These are phyloP conservation scores for Blepharisma undulans DNA, from an alignment of 169 alveolate genomes.

Conservation along the genomic window DNA sequence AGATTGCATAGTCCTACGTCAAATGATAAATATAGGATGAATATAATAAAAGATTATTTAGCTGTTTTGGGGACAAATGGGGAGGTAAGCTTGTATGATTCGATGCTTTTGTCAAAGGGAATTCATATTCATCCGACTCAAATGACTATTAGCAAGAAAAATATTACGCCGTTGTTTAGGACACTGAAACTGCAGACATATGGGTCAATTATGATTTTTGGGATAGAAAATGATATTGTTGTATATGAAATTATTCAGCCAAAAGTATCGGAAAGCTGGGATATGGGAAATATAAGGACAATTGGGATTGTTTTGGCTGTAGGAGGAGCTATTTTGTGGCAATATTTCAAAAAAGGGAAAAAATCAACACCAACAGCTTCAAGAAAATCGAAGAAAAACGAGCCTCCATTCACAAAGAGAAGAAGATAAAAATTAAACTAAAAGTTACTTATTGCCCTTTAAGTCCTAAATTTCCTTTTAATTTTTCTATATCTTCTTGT, in stretches of 20 bases:
- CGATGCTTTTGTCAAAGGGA: neutral
- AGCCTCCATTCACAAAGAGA: neutral
- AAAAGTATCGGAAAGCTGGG: neutral
- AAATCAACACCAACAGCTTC: neutral
- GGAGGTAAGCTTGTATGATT: neutral
- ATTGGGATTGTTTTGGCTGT: conserved; percentile 18
- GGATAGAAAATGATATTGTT: neutral
- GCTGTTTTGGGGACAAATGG: neutral
- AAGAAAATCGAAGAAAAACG: neutral
- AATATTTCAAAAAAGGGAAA: neutral
- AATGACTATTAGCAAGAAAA: neutral
- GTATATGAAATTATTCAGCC: neutral
- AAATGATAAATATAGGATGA: neutral
- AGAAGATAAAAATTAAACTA: neutral
- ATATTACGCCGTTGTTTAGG: neutral
- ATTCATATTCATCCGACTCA: neutral
- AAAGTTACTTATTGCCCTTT: neutral
- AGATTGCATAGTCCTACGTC: neutral
- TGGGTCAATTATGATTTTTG: neutral
- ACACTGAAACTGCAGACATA: neutral
- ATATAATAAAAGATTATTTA: neutral
- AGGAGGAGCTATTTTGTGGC: conserved; percentile 34
- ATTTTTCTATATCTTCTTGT: neutral
- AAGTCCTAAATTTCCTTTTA: neutral
- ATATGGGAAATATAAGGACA: neutral